Base-by-base conservation (phyloP, 2,329 filamentous ascomycete species). In the Ophiostoma angusticollis region DNA sequence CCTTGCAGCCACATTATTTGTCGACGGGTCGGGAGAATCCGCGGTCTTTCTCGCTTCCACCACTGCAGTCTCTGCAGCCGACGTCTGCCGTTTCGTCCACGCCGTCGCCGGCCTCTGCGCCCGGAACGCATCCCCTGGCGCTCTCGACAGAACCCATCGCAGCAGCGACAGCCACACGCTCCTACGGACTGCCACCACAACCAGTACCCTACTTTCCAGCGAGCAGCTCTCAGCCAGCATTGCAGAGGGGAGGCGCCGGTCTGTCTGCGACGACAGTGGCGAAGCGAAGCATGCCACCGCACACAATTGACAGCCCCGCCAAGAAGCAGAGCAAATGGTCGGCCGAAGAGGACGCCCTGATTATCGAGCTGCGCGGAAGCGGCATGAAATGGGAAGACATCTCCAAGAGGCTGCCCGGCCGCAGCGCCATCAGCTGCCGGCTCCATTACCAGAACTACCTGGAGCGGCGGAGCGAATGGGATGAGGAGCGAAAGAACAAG, bases 371-470 rank as follows among this genome's bases (percentile, higher is more conserved):
- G 45, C 77, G 89, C 42, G 84, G 85, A 27, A 79, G 79, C 50
- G 84, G 84, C 8, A 94, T 95, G 85, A 96, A 96, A 57, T 96
- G 89, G 91, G 89, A 96, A 56, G 89, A 96, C 59, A 95, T 96
- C 52, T 93, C 85, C 45, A 93, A 89, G 64, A 75, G 80, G 39
- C 65, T 96, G 35, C 87, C 86, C 3, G 89, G 89, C 45, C 76
- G 91, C 50, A 95, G 86, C 60, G 80, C 86, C 41, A 95, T 95
- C 53, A 93, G 86, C 51, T 96, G 89, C 59, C 79, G 89, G 31
- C 69, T 96, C 37, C 86, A 94, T 55, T 96, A 95, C 58, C 89
- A 96, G 54, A 98, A 98, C 58, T 96, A 96, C 57, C 74, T 95
- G 38, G 91, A 98, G 60, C 74, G 86, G 53, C 73, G 86, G 41